Base-by-base conservation (phyloP, 2,329 filamentous ascomycete species). In the Ophiostoma pallidulum region DNA sequence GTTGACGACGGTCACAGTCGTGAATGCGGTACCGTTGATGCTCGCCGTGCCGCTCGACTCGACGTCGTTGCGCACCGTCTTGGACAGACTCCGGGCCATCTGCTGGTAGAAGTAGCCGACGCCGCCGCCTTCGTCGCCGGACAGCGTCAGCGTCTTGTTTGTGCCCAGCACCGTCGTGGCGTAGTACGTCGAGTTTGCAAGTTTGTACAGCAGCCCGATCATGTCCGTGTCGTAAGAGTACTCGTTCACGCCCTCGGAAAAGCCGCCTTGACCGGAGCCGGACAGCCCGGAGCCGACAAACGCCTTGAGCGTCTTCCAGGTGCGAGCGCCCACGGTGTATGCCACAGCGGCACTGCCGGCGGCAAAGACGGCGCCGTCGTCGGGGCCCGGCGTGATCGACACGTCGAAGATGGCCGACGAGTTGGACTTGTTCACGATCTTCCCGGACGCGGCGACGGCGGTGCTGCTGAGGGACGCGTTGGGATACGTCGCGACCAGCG, bases 21-120 rank as follows among this genome's bases (percentile, higher is more conserved):
- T 41, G n/a, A 9, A 41, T 4, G 37, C 19, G 4, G 36, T 37
- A 28, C 45, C 45, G 9, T 18, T 18, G 19, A 19, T 6, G 7
- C 4, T 8, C 14, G 10, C 9, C 4, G 28, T 36, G 28, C 45
- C 45, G 10, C 26, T 8, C 10, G 45, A 47, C 4, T 8, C 4
- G 13, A 7, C 4, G 37, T 47, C 38, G 6, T 36, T 8, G 22
- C 45, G 45, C 14, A 47, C 19, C 26, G 18, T 22, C 12, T 33
- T 36, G 22, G 45, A 41, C 20, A 47, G 45, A 18, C 36, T 41
- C 5, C 26, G 33, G 18, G 44, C 44, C n/a, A 46, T 8, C 33
- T 18, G 13, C 24, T 32, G 8, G 31, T 29, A 29, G 33, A 45
- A 26, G 35, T 10, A 16, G 35, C 19, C 35, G 26, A 39, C 26